Evolutionary conservation across 2,329 filamentous ascomycete species (phyloP).

Genomic region (Apiospora aurea): DNA sequence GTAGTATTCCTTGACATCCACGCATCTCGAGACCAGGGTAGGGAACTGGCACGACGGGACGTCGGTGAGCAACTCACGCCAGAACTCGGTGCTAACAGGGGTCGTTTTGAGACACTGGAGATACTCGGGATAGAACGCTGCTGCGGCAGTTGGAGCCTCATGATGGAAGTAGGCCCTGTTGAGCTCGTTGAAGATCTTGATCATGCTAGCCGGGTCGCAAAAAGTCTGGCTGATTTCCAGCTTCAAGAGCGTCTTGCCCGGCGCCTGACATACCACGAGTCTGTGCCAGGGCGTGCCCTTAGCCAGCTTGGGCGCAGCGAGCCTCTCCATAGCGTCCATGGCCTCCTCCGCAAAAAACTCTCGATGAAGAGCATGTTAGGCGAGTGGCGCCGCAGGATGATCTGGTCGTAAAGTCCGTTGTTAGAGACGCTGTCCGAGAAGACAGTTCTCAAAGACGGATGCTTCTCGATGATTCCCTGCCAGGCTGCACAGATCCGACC

Average conservation of each 20-base stretch:
- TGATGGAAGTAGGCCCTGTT: slow-evolving; percentile 52
- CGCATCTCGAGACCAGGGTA: slow-evolving; percentile 40
- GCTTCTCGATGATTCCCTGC: slow-evolving; percentile 54
- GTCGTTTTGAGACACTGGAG: slow-evolving; percentile 38
- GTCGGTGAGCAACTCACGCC: slow-evolving; percentile 50
- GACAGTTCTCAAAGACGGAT: slow-evolving; percentile 56
- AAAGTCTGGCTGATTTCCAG: slow-evolving; percentile 59
- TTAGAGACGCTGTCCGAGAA: slow-evolving; percentile 59
- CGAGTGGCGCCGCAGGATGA: slow-evolving; percentile 55
- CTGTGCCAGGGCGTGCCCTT: slow-evolving; percentile 55
- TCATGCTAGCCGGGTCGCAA: slow-evolving; percentile 55
- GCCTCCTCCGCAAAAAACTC: slow-evolving; percentile 48
- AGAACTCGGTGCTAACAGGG: slow-evolving; percentile 49
- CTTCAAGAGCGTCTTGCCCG: slow-evolving; percentile 53
- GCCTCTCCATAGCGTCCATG: slow-evolving; percentile 47
- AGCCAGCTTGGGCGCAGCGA: slow-evolving; percentile 50
- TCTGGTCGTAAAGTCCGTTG: slow-evolving; percentile 57
- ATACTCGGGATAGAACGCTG: slow-evolving; percentile 49
- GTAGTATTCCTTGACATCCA: slow-evolving; percentile 39
- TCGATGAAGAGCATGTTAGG: slow-evolving; percentile 63
- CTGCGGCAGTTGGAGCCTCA: slow-evolving; percentile 41
- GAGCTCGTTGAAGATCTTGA: slow-evolving; percentile 55
- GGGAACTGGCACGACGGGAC: slow-evolving; percentile 56
- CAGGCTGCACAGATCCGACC: slow-evolving; percentile 56
- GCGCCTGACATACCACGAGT: slow-evolving; percentile 56